phyloP scores from a whole-genome alignment of 768 basidiomycete species.

The Tricholoma sp. region DNA sequence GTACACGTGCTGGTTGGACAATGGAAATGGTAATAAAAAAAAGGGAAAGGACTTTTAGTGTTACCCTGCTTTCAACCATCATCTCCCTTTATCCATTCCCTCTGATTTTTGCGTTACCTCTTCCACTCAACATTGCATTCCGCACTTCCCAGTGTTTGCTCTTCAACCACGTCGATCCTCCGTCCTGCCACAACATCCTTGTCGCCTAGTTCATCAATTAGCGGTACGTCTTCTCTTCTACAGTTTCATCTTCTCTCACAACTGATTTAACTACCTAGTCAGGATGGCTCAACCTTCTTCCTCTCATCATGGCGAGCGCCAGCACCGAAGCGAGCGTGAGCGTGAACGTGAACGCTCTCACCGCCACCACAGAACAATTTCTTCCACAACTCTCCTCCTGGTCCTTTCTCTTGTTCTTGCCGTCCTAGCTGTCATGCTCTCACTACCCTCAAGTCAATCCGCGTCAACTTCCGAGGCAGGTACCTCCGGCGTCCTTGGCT shows the following conservation, averaged over 20 bases:
- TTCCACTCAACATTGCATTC: slow-evolving; percentile 5
- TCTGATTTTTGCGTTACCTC: slow-evolving; percentile 20
- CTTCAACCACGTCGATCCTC: slow-evolving; percentile 62
- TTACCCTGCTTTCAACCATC: slow-evolving; percentile 24
- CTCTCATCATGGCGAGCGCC: slow-evolving; percentile 67
- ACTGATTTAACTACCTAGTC: slow-evolving; percentile 36
- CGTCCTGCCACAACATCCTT: slow-evolving; percentile 61
- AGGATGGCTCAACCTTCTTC: slow-evolving; percentile 89
- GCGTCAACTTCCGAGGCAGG: slow-evolving; percentile 32
- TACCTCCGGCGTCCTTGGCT: slow-evolving; percentile 58
- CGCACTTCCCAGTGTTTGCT: slow-evolving; percentile 22
- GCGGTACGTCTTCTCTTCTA: slow-evolving; percentile 30
- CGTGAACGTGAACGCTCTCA: slow-evolving; percentile 57
- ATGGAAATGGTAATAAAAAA: slow-evolving; percentile 36
- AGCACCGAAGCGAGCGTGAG: slow-evolving; percentile 38
- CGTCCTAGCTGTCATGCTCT: slow-evolving; percentile 88
- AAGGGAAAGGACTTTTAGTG: slow-evolving; percentile 14
- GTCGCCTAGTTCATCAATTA: slow-evolving; percentile 63
- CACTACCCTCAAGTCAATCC: slow-evolving; percentile 54
- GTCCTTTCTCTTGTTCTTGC: slow-evolving; percentile 83
- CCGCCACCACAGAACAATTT: slow-evolving; percentile 81
- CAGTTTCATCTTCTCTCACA: slow-evolving; percentile 4
- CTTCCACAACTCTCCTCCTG: slow-evolving; percentile 83
- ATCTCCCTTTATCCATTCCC: slow-evolving; percentile 8
- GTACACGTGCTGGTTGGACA: slow-evolving; percentile 45